Base-by-base conservation (phyloP, 1,284 basidiomycete genomes). In the Rhodotorula sp. region DNA sequence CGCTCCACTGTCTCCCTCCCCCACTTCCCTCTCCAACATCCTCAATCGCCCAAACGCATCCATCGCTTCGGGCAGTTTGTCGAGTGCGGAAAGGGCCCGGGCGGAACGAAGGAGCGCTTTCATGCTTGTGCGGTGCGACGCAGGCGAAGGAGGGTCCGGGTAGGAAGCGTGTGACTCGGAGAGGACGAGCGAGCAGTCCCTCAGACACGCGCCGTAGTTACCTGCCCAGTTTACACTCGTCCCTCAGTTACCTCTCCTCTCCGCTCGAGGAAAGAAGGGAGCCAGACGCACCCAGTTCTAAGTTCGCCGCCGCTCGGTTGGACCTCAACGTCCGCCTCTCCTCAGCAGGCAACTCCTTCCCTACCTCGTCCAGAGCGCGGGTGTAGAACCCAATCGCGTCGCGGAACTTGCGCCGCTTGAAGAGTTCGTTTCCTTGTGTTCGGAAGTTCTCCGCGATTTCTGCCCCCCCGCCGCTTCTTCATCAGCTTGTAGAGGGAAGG, bases 391-490 rank as follows among this genome's bases (percentile, higher is more conserved):
- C 87, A 16, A 89, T 74, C 2, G 95, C 95, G 79, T 99, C 94
- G 40, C 89, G 85, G 80, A 87, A 91, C 58, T 91, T 86, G 78
- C 90, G 92, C 30, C 88, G 89, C 71, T 87, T 88, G 82, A 91
- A 97, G 77, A 96, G 93, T 67, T 94, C 91, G 79, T 97, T 97
- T 4, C 93, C 95, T 80, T 97, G 92, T 64, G 91, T 87, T 80
- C 97, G 97, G 81, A 97, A 97, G 79, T 91, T 94, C 71, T 87
- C 83, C 0, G 94, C 92, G 74, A 92, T 84, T 80, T 99, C 95
- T 95, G 75, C 20, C 16, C 1, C n/a, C n/a, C n/a, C n/a, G n/a
- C 26, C 11, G 1, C 22, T 26, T 13, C 22, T 9, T 28, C 2
- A 46, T 53, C 37, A 65, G 52, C 31, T 6, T 1, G 18, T 13